A percentile compares a stretch with the other conserved stretches of the same genome.
These are phyloP conservation scores for Gossypium anomalum DNA, from an alignment of 345 rosid species.

Conservation along the genomic window DNA sequence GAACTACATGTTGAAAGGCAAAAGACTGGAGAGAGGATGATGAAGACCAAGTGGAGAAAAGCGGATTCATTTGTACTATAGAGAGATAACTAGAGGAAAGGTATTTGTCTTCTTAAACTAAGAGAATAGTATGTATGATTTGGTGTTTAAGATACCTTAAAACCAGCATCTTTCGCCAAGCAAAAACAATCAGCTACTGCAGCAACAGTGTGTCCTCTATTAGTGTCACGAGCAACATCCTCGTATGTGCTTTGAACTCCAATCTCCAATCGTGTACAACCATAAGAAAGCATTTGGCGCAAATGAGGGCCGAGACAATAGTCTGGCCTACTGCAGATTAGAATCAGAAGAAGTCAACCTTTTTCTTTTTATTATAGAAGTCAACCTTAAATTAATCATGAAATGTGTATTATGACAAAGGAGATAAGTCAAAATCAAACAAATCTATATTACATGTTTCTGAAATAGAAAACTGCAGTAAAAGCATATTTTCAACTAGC, in stretches of 20 bases:
- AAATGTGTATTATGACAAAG: not conserved
- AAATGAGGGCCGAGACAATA: constrained; percentile 62
- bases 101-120: not conserved
- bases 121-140: not conserved
- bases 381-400: constrained; percentile 7
- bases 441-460: not conserved
- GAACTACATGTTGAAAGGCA: not conserved
- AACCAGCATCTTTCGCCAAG: constrained; percentile 98
- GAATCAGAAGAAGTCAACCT: constrained; percentile 14
- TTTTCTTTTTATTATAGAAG: not conserved
- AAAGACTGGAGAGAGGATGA: not conserved
- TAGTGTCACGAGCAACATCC: constrained; percentile 95
- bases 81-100: not conserved
- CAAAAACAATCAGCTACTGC: constrained; percentile 99
- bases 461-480: not conserved
- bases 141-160: constrained; percentile 52
- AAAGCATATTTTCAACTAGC: not conserved
- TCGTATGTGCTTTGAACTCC: constrained; percentile 99
- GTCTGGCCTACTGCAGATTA: constrained; percentile 83
- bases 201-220: constrained; percentile 97
- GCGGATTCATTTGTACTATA: not conserved
- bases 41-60: not conserved
- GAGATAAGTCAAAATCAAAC: not conserved
- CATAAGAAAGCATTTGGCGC: constrained; percentile 94
- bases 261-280: constrained; percentile 93